phyloP scores from a whole-genome alignment of 805 yeast species.

The Komagataella populi region DNA sequence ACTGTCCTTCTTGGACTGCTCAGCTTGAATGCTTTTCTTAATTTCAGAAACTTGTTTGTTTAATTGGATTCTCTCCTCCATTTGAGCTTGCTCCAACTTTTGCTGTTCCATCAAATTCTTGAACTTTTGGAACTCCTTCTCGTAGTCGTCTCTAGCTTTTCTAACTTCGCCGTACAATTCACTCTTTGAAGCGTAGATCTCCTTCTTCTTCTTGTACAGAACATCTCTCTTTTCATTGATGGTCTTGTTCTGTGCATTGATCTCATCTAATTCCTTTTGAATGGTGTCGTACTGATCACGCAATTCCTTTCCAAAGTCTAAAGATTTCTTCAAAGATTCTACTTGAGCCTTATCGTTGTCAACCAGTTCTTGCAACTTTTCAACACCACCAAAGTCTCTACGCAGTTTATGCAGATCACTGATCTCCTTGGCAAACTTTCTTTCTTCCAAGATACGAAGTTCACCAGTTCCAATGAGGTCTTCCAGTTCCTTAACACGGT shows the following conservation, averaged over 20 bases:
- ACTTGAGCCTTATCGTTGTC: constrained; percentile 70
- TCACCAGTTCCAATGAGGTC: constrained; percentile 63
- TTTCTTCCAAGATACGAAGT: constrained; percentile 83
- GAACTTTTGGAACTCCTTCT: constrained; percentile 62
- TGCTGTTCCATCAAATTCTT: constrained; percentile 57
- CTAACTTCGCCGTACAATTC: constrained; percentile 53
- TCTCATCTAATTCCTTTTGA: constrained; percentile 56
- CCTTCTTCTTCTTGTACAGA: constrained; percentile 52
- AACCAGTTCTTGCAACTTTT: constrained; percentile 62
- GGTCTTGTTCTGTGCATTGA: constrained; percentile 45
- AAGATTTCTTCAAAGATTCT: constrained; percentile 52
- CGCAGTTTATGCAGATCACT: constrained; percentile 67
- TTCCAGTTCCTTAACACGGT: constrained; percentile 54
- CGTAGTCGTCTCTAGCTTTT: constrained; percentile 59
- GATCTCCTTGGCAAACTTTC: constrained; percentile 74
- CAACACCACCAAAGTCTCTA: constrained; percentile 64
- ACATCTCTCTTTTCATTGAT: constrained; percentile 53
- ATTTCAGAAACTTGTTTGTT: constrained; percentile 35
- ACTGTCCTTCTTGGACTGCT: constrained; percentile 50
- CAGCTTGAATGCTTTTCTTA: constrained; percentile 51
- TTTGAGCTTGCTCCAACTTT: constrained; percentile 52
- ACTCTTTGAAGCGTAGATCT: constrained; percentile 54
- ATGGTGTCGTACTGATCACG: constrained; percentile 55
- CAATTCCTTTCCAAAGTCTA: constrained; percentile 47
- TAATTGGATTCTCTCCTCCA: constrained; percentile 40